Evolutionary conservation across 257 asterid genomes (phyloP).

Genomic region (Solanum ossicruentum): DNA sequence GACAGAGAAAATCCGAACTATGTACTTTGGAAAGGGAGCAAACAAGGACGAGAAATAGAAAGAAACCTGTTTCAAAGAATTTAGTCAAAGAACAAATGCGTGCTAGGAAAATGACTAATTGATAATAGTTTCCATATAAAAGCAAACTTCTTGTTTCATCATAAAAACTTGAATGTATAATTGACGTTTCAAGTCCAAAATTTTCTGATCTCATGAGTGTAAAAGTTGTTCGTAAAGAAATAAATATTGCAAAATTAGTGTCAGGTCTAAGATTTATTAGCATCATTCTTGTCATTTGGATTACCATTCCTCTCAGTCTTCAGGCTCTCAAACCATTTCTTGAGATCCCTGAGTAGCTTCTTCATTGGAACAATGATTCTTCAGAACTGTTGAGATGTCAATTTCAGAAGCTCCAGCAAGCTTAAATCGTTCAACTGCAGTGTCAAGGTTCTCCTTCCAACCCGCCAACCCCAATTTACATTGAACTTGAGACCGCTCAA

Average conservation of each 20-base stretch:
- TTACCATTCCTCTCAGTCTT: background rate
- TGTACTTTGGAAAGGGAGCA: background rate
- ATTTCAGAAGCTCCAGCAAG: constrained; percentile 93
- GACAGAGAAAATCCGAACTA: background rate
- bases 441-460: constrained; percentile 72
- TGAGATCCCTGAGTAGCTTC: constrained; percentile 18
- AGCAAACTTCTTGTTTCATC: background rate
- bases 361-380: constrained; percentile 70
- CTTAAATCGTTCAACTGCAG: constrained; percentile 60
- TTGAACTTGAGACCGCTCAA: constrained; percentile 76
- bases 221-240: background rate
- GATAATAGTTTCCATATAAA: background rate
- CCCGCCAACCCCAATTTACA: constrained; percentile 54
- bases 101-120: background rate
- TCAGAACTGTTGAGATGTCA: constrained; percentile 57
- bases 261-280: background rate
- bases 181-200: background rate
- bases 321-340: constrained; percentile 18
- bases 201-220: background rate
- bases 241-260: background rate
- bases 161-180: background rate
- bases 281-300: background rate
- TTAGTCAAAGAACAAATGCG: background rate
- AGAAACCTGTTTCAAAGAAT: background rate
- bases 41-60: background rate